These are phyloP conservation scores for Botryotinia narcissicola DNA, from an alignment of 2,329 filamentous ascomycete species.

Conservation along the genomic window DNA sequence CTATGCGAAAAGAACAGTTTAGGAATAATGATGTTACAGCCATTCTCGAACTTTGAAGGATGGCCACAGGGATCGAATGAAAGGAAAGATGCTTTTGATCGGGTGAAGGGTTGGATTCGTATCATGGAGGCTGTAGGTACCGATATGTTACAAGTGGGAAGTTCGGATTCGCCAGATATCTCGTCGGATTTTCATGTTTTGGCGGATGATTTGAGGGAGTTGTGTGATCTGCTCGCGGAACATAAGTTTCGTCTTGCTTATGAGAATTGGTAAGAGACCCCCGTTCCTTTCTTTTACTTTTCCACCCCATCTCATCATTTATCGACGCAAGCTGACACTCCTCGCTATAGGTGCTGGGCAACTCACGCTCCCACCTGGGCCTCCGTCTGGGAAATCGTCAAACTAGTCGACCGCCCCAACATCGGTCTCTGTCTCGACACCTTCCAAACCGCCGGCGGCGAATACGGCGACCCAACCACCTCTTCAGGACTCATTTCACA, in stretches of 20 bases:
- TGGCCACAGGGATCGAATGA: constrained; percentile 60
- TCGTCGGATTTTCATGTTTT: constrained; percentile 42
- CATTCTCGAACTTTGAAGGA: constrained; percentile 75
- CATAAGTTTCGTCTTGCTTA: constrained; percentile 65
- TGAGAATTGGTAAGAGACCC: constrained; percentile 58
- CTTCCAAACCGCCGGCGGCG: constrained; percentile 70
- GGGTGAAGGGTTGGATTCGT: constrained; percentile 63
- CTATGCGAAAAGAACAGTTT: constrained; percentile 55
- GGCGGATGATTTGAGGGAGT: constrained; percentile 59
- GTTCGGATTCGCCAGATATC: constrained; percentile 11
- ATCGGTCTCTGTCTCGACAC: constrained; percentile 75
- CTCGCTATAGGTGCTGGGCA: constrained; percentile 61
- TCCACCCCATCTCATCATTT: neutral
- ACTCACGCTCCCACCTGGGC: constrained; percentile 68
- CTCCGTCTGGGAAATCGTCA: constrained; percentile 66
- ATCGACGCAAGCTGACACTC: neutral
- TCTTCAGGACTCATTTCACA: constrained; percentile 56
- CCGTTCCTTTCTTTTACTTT: neutral
- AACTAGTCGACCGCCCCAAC: constrained; percentile 60
- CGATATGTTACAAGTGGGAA: constrained; percentile 63
- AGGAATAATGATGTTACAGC: constrained; percentile 69
- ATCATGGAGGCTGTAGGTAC: constrained; percentile 70
- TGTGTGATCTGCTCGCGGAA: constrained; percentile 60
- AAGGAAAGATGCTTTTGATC: constrained; percentile 59
- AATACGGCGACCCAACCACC: constrained; percentile 71